Percentiles rank a stretch among this genome's conserved stretches.
Conservation (phyloP, 352 stramenopile species). For the Pythium rhizo-oryzae region DNA sequence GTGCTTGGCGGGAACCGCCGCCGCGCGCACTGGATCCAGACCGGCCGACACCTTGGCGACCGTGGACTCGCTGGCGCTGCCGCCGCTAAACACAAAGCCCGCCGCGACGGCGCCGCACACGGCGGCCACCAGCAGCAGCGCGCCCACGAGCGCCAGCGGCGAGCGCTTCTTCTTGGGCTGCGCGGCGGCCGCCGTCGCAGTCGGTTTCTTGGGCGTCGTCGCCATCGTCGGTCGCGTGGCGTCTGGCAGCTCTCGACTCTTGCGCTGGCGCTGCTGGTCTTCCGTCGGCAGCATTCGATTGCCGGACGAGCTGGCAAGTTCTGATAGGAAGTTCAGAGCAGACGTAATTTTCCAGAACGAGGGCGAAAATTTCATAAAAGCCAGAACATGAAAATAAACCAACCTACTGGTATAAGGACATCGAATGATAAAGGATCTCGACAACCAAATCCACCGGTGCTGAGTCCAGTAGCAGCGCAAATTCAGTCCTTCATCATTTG, state of each 20-base stretch:
- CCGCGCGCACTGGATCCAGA: not conserved
- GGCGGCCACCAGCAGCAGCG: constrained; percentile 17
- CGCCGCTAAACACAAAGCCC: constrained; percentile 13
- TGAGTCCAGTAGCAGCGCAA: no score
- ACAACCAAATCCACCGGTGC: no score
- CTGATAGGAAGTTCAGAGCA: not conserved
- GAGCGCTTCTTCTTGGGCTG: constrained; percentile 7
- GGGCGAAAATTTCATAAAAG: no score
- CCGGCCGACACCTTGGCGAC: constrained; percentile 10
- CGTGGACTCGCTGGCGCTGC: not conserved
- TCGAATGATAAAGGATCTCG: no score
- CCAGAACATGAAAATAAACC: no score
- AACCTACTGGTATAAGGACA: no score
- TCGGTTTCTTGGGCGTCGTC: constrained; percentile 17
- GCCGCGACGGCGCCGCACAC: constrained; percentile 22
- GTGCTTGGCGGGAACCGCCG: not conserved
- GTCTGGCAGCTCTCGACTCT: no score
- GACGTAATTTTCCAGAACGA: not conserved
- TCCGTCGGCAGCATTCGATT: no score
- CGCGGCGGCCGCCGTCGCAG: not conserved
- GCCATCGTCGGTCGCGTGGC: not conserved
- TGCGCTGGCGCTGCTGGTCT: no score
- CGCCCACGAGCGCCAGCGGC: not conserved
- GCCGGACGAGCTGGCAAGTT: no score
- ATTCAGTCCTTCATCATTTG: no score